A percentile compares a stretch with the other conserved stretches of the same genome.
Evolutionary conservation across 2,329 filamentous ascomycete species (phyloP).

Genomic region (Alternaria conjuncta): DNA sequence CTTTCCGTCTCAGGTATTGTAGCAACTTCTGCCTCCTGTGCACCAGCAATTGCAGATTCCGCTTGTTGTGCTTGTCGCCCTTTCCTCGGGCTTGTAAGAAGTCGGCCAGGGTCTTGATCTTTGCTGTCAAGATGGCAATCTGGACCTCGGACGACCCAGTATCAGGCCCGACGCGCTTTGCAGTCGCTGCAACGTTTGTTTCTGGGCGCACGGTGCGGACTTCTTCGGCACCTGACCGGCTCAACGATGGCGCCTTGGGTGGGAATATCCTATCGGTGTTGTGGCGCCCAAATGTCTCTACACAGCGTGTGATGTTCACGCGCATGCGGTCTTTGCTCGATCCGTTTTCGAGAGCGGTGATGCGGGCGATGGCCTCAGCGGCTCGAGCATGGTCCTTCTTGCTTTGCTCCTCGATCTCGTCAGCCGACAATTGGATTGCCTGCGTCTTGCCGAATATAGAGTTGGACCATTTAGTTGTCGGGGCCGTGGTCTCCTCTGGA

Average conservation of each 20-base stretch:
- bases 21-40: slow-evolving; percentile 90
- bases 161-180: slow-evolving; percentile 80
- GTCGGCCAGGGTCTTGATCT: slow-evolving; percentile 82
- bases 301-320: slow-evolving; percentile 82
- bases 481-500: slow-evolving; percentile 2
- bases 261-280: slow-evolving; percentile 76
- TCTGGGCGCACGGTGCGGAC: slow-evolving; percentile 53
- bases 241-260: slow-evolving; percentile 61
- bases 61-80: slow-evolving; percentile 93
- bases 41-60: slow-evolving; percentile 82
- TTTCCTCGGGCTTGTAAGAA: slow-evolving; percentile 73
- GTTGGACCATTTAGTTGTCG: slow-evolving; percentile 14
- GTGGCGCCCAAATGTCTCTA: slow-evolving; percentile 89
- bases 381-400: slow-evolving; percentile 67
- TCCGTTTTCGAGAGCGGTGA: slow-evolving; percentile 77
- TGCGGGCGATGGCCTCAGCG: slow-evolving; percentile 76
- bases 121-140: slow-evolving; percentile 90
- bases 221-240: slow-evolving; percentile 54
- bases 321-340: slow-evolving; percentile 79
- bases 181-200: slow-evolving; percentile 35
- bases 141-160: slow-evolving; percentile 98
- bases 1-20: slow-evolving; percentile 84
- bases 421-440: slow-evolving; percentile 15
- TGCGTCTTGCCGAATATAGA: slow-evolving; percentile 1
- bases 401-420: slow-evolving; percentile 32